Conservation (phyloP, 768 basidiomycete species). For the Holtermanniella nyarrowii region DNA sequence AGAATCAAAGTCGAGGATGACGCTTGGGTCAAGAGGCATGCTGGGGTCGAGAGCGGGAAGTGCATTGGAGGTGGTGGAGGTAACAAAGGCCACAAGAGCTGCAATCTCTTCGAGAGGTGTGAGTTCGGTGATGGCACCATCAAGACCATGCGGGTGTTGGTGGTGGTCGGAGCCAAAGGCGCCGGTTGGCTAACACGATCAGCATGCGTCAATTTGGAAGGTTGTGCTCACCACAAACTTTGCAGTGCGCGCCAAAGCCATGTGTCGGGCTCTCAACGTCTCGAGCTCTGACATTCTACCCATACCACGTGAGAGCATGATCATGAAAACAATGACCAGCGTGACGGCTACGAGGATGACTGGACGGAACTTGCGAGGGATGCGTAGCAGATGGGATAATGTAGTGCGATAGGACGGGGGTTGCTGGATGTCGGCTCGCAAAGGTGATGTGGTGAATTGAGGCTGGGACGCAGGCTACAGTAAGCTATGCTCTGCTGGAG, state of each 20-base stretch:
- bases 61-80: slow-evolving; percentile 36
- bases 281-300: slow-evolving; percentile 8
- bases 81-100: slow-evolving; percentile 34
- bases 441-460: not conserved
- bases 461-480: not conserved
- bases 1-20: slow-evolving; percentile 40
- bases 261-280: slow-evolving; percentile 7
- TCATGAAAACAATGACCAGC: slow-evolving; percentile 15
- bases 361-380: slow-evolving; percentile 32
- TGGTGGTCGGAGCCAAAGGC: too few relatives aligned
- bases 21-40: slow-evolving; percentile 26
- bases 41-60: slow-evolving; percentile 31
- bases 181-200: too few relatives aligned
- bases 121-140: not conserved
- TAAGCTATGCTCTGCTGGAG: slow-evolving; percentile 16
- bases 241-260: slow-evolving; percentile 2
- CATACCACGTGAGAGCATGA: slow-evolving; percentile 19
- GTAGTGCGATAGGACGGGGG: slow-evolving; percentile 22
- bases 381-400: slow-evolving; percentile 27
- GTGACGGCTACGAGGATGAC: slow-evolving; percentile 19
- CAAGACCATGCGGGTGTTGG: not conserved
- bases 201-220: too few relatives aligned
- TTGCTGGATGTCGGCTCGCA: slow-evolving; percentile 7
- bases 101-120: slow-evolving; percentile 24
- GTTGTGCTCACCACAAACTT: slow-evolving; percentile 3